Conservation (phyloP, 805 yeast genomes). For the Cyberlindnera bimundalis region DNA sequence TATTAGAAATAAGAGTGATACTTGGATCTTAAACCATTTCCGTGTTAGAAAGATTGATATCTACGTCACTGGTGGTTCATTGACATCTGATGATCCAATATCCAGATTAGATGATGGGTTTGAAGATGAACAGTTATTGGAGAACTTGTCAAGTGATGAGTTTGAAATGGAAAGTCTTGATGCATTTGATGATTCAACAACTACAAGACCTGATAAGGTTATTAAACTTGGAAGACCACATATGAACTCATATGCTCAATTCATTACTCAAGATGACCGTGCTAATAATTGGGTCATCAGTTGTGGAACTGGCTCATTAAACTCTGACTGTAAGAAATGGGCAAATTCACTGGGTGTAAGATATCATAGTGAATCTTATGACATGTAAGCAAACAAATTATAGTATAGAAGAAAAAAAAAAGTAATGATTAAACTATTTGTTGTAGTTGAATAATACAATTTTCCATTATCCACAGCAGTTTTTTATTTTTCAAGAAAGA, state of each 20-base stretch:
- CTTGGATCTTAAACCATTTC: conserved; percentile 42
- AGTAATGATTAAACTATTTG: no score
- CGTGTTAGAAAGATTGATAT: conserved; percentile 34
- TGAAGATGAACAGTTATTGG: conserved; percentile 22
- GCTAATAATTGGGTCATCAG: conserved; percentile 50
- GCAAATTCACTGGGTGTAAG: conserved; percentile 35
- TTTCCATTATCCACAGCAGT: no score
- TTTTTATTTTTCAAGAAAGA: no score
- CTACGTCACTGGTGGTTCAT: conserved; percentile 33
- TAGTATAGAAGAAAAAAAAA: no score
- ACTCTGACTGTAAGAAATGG: conserved; percentile 37
- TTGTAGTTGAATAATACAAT: no score
- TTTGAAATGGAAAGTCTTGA: conserved; percentile 23
- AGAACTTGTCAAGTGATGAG: conserved; percentile 21
- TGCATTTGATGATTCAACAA: conserved; percentile 21
- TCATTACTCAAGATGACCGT: conserved; percentile 29
- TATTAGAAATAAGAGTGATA: conserved; percentile 42
- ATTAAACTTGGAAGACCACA: conserved; percentile 41
- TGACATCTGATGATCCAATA: conserved; percentile 10
- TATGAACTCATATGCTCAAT: conserved; percentile 23
- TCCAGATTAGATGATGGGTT: conserved; percentile 6
- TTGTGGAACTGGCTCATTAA: conserved; percentile 53
- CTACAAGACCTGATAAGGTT: conserved; percentile 2
- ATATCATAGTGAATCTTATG: conserved; percentile 43
- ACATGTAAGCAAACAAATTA: conserved; percentile 9